Conservation (phyloP, 148 eudicot species). For the Rhododendron ovatum region DNA sequence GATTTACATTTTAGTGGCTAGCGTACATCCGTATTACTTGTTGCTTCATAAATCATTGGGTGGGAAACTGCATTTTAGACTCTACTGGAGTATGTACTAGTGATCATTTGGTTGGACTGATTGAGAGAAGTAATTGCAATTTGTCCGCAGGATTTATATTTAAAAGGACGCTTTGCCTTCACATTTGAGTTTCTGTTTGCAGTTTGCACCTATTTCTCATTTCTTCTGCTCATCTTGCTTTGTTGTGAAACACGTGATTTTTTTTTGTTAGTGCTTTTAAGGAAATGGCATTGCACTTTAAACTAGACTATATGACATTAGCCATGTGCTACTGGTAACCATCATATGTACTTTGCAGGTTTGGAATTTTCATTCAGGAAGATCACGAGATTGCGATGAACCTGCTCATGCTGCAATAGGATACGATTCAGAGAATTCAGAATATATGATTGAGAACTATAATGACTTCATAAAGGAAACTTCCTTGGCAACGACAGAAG, state of each 20-base stretch:
- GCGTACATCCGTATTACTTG: not conserved
- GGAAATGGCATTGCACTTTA: not conserved
- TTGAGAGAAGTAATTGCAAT: not conserved
- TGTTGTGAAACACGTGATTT: not conserved
- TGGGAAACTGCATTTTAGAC: not conserved
- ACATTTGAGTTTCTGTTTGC: not conserved
- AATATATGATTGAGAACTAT: not conserved
- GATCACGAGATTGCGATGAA: conserved; percentile 1
- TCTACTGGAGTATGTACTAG: not conserved
- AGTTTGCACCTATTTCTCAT: not conserved
- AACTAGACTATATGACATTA: not conserved
- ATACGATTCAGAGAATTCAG: not conserved
- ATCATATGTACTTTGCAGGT: not conserved
- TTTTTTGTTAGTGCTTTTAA: not conserved
- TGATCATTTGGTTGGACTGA: not conserved
- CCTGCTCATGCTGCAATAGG: not conserved
- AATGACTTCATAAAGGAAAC: not conserved
- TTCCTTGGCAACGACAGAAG: conserved; percentile 7
- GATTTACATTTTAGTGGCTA: not conserved
- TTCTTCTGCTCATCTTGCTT: not conserved
- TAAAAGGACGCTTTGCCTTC: not conserved
- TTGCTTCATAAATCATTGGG: not conserved
- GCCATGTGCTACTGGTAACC: not conserved
- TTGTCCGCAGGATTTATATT: not conserved
- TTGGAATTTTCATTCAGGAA: conserved; percentile 8